Evolutionary conservation across 441 rosid genomes (phyloP).

Genomic region (Theobroma grandiflorum): DNA sequence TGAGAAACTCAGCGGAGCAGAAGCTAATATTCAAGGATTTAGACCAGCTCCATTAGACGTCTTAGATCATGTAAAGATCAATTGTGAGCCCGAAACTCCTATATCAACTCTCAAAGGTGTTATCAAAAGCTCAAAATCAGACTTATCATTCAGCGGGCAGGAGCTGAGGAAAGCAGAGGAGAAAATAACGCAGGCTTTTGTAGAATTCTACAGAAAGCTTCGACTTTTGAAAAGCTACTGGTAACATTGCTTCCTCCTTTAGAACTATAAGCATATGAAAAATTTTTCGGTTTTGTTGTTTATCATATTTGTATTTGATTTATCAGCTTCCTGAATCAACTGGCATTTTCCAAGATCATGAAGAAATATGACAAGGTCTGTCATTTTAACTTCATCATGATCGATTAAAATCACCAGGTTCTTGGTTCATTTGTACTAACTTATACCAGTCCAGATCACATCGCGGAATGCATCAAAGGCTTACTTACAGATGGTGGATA

Average conservation of each 20-base stretch:
- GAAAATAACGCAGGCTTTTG: conserved; percentile 61
- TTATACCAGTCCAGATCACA: conserved; percentile 52
- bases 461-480: conserved; percentile 62
- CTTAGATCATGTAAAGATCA: conserved; percentile 71
- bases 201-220: conserved; percentile 72
- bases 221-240: conserved; percentile 70
- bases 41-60: conserved; percentile 60
- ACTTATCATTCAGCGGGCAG: conserved; percentile 47
- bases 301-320: conserved; percentile 22
- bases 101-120: conserved; percentile 53
- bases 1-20: neutral
- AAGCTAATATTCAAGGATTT: conserved; percentile 1
- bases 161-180: conserved; percentile 71
- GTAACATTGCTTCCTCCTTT: conserved; percentile 40
- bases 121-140: conserved; percentile 43
- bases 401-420: neutral
- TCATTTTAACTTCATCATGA: neutral
- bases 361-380: conserved; percentile 90
- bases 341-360: conserved; percentile 80
- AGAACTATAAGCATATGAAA: neutral
- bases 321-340: conserved; percentile 72
- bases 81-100: conserved; percentile 66
- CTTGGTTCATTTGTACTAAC: conserved; percentile 27
- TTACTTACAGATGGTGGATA: conserved; percentile 72
- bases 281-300: neutral